Percentiles rank a stretch among this genome's conserved stretches.
phyloP scores from a whole-genome alignment of 106 monocot species.

The Phalaenopsis aphrodite region DNA sequence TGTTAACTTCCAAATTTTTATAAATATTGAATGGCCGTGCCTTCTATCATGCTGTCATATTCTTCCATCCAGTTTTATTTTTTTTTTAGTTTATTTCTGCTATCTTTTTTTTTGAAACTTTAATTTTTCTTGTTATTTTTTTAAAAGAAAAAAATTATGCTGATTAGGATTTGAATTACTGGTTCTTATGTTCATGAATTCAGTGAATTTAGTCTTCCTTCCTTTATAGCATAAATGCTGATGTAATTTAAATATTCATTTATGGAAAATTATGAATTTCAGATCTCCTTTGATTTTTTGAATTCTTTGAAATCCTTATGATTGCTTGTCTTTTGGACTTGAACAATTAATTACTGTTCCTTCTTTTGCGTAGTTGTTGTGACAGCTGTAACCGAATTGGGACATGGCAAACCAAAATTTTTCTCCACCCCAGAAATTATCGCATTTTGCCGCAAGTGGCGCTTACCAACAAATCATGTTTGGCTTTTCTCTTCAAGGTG shows the following conservation, averaged over 20 bases:
- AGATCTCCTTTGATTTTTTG: not conserved
- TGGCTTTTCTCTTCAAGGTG: slow-evolving; percentile 98
- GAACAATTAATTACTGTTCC: not conserved
- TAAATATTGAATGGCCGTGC: not conserved
- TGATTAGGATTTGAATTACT: not conserved
- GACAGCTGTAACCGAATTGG: slow-evolving; percentile 93
- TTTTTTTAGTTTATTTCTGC: not conserved
- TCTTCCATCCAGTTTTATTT: not conserved
- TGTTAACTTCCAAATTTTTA: not conserved
- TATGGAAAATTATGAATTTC: not conserved
- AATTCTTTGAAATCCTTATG: slow-evolving; percentile 2
- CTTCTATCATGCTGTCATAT: not conserved
- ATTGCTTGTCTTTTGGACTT: not conserved
- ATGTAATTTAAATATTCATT: not conserved
- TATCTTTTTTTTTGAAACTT: not conserved
- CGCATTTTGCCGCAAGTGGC: slow-evolving; percentile 94
- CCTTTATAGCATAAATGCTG: not conserved
- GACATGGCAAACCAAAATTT: slow-evolving; percentile 86
- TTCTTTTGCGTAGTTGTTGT: slow-evolving; percentile 62
- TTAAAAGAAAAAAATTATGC: not conserved
- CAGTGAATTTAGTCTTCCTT: not conserved
- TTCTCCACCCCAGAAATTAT: slow-evolving; percentile 87
- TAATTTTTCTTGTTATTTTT: not conserved
- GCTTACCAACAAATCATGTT: slow-evolving; percentile 90
- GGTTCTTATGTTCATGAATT: not conserved